These are phyloP conservation scores for Alloteropsis semialata DNA, from an alignment of 176 grass and related monocot genomes.

Conservation along the genomic window DNA sequence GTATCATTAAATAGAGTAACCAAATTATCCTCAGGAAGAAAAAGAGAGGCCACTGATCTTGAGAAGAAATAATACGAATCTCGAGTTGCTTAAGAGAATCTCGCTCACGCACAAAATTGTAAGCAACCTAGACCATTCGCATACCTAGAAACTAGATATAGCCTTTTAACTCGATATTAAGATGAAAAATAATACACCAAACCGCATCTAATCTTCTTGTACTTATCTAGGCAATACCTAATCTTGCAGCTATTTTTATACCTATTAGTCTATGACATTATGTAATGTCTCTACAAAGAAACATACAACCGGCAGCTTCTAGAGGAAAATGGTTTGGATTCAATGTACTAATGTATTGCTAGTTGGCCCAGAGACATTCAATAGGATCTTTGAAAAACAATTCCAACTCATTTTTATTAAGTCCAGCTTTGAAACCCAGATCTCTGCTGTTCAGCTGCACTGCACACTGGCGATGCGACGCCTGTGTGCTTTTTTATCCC, in stretches of 20 bases:
- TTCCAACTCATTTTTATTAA: neutral
- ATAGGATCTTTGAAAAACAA: neutral
- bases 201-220: neutral
- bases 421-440: neutral
- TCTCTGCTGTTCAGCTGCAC: neutral
- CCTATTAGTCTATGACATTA: neutral
- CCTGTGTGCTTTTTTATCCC: too few relatives aligned
- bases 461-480: neutral
- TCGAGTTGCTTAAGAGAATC: too few relatives aligned
- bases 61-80: too few relatives aligned
- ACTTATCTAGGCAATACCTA: neutral
- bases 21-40: too few relatives aligned
- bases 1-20: too few relatives aligned
- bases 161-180: neutral
- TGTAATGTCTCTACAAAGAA: neutral
- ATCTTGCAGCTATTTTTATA: neutral
- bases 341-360: neutral
- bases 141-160: neutral
- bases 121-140: neutral
- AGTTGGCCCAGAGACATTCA: neutral
- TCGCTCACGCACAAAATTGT: too few relatives aligned
- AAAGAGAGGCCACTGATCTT: too few relatives aligned
- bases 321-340: neutral
- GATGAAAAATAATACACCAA: neutral
- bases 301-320: neutral